Percentiles rank a stretch among this genome's conserved stretches.
These are phyloP conservation scores for Cordyceps militaris DNA, from an alignment of 2,329 filamentous ascomycete species.

Conservation along the genomic window DNA sequence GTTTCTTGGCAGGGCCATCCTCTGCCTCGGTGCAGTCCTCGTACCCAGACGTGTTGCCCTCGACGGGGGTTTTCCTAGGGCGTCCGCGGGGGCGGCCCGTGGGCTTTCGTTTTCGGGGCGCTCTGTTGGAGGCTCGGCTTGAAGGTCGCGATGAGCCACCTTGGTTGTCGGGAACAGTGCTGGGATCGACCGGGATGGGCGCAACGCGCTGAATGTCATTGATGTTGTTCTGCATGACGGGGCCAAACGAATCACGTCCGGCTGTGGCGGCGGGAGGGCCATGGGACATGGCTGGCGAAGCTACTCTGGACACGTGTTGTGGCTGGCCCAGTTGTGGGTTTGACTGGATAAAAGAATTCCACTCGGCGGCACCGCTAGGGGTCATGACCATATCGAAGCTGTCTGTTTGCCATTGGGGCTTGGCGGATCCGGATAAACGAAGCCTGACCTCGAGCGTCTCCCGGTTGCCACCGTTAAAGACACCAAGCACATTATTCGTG, in stretches of 20 bases:
- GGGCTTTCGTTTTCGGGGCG: slow-evolving; percentile 32
- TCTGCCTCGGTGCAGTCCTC: slow-evolving; percentile 60
- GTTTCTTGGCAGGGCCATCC: slow-evolving; percentile 54
- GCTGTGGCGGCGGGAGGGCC: slow-evolving; percentile 18
- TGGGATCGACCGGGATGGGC: slow-evolving; percentile 26
- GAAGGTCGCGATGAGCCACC: slow-evolving; percentile 46
- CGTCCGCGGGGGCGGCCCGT: slow-evolving; percentile 51
- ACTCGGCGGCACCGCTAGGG: slow-evolving; percentile 62
- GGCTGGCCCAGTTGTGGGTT: slow-evolving; percentile 49
- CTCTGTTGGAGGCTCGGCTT: slow-evolving; percentile 50
- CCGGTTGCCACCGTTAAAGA: slow-evolving; percentile 75
- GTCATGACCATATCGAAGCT: slow-evolving; percentile 30
- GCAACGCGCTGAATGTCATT: slow-evolving; percentile 30
- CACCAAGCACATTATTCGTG: slow-evolving; percentile 73
- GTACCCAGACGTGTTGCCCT: slow-evolving; percentile 67
- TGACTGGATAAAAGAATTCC: slow-evolving; percentile 69
- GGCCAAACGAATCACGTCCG: slow-evolving; percentile 24
- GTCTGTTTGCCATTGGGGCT: slow-evolving; percentile 32
- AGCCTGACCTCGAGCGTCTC: slow-evolving; percentile 93
- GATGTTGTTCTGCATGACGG: slow-evolving; percentile 14
- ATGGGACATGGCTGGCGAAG: slow-evolving; percentile 32
- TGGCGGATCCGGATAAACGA: slow-evolving; percentile 72
- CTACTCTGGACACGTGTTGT: slow-evolving; percentile 27
- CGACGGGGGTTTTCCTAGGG: slow-evolving; percentile 46
- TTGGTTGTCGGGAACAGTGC: slow-evolving; percentile 15